Conservation (phyloP, 2,329 filamentous ascomycete species). For the Penicillium sp. region DNA sequence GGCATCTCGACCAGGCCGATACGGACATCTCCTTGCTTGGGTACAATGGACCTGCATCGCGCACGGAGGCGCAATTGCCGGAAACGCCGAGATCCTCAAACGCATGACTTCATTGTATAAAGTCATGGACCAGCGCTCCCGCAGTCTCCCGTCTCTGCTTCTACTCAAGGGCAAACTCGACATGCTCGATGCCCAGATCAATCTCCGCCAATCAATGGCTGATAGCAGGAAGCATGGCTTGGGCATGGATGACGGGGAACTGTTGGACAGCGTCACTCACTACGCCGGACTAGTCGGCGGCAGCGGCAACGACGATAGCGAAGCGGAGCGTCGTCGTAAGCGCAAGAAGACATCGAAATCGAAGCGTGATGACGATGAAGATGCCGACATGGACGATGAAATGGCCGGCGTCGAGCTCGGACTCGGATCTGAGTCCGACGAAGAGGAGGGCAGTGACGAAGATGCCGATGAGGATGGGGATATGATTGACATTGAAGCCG, state of each 20-base stretch:
- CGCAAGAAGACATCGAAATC: conserved; percentile 30
- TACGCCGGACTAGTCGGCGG: conserved; percentile 5
- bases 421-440: conserved; percentile 40
- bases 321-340: conserved; percentile 31
- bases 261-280: conserved; percentile 12
- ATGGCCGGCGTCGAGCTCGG: conserved; percentile 35
- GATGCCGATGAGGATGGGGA: conserved; percentile 34
- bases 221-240: conserved; percentile 35
- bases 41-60: conserved; percentile 91
- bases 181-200: conserved; percentile 86
- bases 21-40: conserved; percentile 88
- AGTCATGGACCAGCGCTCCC: conserved; percentile 81
- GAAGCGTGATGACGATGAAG: conserved; percentile 24
- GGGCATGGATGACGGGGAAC: conserved; percentile 51
- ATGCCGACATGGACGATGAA: conserved; percentile 32
- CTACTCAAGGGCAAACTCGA: conserved; percentile 93
- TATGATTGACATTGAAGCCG: conserved; percentile 44
- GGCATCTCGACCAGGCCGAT: conserved; percentile 80
- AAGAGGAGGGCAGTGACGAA: conserved; percentile 44
- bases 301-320: conserved; percentile 59
- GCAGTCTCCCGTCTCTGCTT: conserved; percentile 75
- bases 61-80: conserved; percentile 85
- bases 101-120: conserved; percentile 75
- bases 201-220: conserved; percentile 69
- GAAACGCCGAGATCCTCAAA: conserved; percentile 76